These are phyloP conservation scores for Paxillus rubicundulus DNA, from an alignment of 768 basidiomycete genomes.

Conservation along the genomic window DNA sequence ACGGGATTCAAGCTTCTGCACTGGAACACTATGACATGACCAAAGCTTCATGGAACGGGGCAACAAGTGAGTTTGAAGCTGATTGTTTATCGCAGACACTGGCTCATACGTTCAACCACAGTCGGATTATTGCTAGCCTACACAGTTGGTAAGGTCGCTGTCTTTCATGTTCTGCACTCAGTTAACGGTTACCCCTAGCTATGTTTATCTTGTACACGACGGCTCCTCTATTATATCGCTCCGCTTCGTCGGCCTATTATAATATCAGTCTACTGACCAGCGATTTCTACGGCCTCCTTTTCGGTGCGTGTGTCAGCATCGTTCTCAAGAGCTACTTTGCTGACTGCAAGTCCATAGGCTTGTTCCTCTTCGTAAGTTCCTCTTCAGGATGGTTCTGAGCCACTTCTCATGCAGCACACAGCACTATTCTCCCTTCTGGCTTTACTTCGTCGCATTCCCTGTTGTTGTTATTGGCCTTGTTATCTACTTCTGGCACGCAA, in stretches of 20 bases:
- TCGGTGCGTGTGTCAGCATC: slow-evolving; percentile 39
- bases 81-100: slow-evolving; percentile 18
- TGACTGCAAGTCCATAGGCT: slow-evolving; percentile 28
- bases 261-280: slow-evolving; percentile 84
- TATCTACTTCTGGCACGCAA: slow-evolving; percentile 83
- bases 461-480: slow-evolving; percentile 72
- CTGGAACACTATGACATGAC: slow-evolving; percentile 71
- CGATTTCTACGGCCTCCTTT: slow-evolving; percentile 84
- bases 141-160: slow-evolving; percentile 35
- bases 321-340: background rate
- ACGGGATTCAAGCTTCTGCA: slow-evolving; percentile 71
- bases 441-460: slow-evolving; percentile 79
- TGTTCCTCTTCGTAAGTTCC: slow-evolving; percentile 51
- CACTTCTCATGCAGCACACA: slow-evolving; percentile 29
- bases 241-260: slow-evolving; percentile 83
- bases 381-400: background rate
- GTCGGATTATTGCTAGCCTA: slow-evolving; percentile 55
- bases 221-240: slow-evolving; percentile 81
- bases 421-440: slow-evolving; percentile 84
- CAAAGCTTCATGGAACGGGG: slow-evolving; percentile 68
- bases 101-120: slow-evolving; percentile 17
- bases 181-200: slow-evolving; percentile 37
- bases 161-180: background rate
- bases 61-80: slow-evolving; percentile 56
- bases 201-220: slow-evolving; percentile 86